These are phyloP conservation scores for Dispira simplex DNA, from an alignment of 192 early-diverging fungal species.

Conservation along the genomic window DNA sequence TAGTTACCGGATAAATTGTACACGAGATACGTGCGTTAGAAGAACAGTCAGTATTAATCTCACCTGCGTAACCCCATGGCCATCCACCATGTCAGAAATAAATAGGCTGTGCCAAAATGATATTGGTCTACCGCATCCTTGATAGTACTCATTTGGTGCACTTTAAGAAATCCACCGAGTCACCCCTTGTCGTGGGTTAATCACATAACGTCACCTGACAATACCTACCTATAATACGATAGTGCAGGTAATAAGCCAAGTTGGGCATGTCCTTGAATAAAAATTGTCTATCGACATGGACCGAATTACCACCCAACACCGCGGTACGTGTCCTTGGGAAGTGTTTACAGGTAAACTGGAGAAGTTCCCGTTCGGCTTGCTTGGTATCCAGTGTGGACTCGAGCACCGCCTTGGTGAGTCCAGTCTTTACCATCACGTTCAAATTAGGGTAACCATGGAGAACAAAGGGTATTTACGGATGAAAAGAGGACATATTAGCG, in stretches of 20 bases:
- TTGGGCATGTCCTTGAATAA: conserved; percentile 64
- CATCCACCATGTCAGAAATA: neutral
- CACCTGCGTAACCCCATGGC: neutral
- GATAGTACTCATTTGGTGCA: neutral
- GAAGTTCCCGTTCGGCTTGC: conserved; percentile 53
- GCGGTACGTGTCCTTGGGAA: conserved; percentile 40
- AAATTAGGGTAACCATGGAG: neutral
- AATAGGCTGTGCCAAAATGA: neutral
- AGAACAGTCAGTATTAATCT: conserved; percentile 6
- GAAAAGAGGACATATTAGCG: neutral
- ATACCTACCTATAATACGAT: conserved; percentile 45
- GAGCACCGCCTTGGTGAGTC: conserved; percentile 61
- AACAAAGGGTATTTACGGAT: neutral
- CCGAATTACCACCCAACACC: conserved; percentile 82
- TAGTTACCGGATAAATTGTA: too few relatives aligned
- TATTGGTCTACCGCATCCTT: neutral
- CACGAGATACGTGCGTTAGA: conserved; percentile 12
- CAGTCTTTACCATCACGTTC: conserved; percentile 29
- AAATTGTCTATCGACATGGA: conserved; percentile 83
- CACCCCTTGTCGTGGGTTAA: neutral
- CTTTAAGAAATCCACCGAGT: neutral
- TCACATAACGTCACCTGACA: neutral
- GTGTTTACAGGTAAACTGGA: conserved; percentile 59
- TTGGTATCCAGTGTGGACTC: conserved; percentile 41
- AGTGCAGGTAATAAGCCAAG: conserved; percentile 61